phyloP scores from a whole-genome alignment of 208 protist genomes.

The Trypanosomatidae sp. region DNA sequence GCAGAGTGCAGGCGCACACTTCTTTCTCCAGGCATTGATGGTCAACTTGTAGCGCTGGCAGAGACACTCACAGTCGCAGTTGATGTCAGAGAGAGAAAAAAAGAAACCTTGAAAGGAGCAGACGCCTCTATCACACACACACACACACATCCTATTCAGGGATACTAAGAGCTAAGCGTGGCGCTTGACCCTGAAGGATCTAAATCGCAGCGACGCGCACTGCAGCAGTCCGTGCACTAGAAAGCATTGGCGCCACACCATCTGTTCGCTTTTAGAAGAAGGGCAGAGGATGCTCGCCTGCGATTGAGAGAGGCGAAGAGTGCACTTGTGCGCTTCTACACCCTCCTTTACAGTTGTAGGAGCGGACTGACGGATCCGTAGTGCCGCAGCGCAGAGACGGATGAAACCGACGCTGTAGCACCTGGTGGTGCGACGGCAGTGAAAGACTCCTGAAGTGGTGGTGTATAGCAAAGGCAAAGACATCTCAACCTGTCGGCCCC shows the following conservation, averaged over 20 bases:
- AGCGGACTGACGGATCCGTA: slow-evolving; percentile 25
- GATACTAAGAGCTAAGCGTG: background rate
- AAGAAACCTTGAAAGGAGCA: background rate
- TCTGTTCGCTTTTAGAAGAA: background rate
- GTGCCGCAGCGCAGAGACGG: slow-evolving; percentile 9
- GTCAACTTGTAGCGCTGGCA: background rate
- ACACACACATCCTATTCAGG: background rate
- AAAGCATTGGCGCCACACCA: background rate
- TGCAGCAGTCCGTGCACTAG: background rate
- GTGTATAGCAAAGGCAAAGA: slow-evolving; percentile 17
- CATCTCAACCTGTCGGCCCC: slow-evolving; percentile 15
- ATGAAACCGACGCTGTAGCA: background rate
- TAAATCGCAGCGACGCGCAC: background rate
- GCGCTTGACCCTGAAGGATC: background rate
- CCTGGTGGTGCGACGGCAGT: background rate
- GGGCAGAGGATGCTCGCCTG: background rate
- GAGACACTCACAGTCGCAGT: background rate
- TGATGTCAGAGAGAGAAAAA: background rate
- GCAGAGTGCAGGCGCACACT: background rate
- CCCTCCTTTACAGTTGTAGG: background rate
- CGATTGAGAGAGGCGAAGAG: background rate
- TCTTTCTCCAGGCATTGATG: background rate
- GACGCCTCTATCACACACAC: background rate
- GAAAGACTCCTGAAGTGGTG: background rate
- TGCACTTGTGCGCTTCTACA: background rate